phyloP scores from a whole-genome alignment of 805 yeast genomes.

The Starmerella sirachaensis region DNA sequence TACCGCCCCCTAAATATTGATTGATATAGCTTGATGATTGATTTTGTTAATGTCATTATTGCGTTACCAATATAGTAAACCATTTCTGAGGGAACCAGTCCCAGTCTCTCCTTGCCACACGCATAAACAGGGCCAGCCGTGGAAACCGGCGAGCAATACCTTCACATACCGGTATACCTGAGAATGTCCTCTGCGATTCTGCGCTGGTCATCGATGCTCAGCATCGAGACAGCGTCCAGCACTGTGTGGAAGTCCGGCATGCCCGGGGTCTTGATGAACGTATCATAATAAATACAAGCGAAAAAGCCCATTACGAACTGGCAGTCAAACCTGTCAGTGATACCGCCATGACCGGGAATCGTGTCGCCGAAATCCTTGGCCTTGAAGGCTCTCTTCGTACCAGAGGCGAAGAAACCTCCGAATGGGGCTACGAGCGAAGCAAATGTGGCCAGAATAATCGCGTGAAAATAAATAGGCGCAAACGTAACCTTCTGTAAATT shows the following conservation, averaged over 20 bases:
- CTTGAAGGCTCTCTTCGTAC: slow-evolving; percentile 91
- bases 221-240: slow-evolving; percentile 47
- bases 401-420: slow-evolving; percentile 96
- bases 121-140: too few species aligned
- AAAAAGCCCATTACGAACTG: slow-evolving; percentile 97
- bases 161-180: too few species aligned
- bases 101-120: too few species aligned
- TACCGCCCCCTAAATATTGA: slow-evolving; percentile 34
- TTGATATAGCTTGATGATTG: background rate
- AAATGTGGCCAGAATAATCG: slow-evolving; percentile 75
- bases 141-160: too few species aligned
- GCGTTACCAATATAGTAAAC: background rate
- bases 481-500: slow-evolving; percentile 36
- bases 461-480: slow-evolving; percentile 85
- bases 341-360: slow-evolving; percentile 98
- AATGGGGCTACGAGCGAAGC: slow-evolving; percentile 97
- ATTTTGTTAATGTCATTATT: too few species aligned
- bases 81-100: background rate
- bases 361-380: slow-evolving; percentile 97
- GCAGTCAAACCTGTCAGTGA: slow-evolving; percentile 95
- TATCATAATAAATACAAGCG: slow-evolving; percentile 81
- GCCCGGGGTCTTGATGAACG: slow-evolving; percentile 59
- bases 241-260: slow-evolving; percentile 51
- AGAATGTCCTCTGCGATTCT: slow-evolving; percentile 3
- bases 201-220: slow-evolving; percentile 13